These are phyloP conservation scores for Platanthera guangdongensis DNA, from an alignment of 106 monocot genomes.

Conservation along the genomic window DNA sequence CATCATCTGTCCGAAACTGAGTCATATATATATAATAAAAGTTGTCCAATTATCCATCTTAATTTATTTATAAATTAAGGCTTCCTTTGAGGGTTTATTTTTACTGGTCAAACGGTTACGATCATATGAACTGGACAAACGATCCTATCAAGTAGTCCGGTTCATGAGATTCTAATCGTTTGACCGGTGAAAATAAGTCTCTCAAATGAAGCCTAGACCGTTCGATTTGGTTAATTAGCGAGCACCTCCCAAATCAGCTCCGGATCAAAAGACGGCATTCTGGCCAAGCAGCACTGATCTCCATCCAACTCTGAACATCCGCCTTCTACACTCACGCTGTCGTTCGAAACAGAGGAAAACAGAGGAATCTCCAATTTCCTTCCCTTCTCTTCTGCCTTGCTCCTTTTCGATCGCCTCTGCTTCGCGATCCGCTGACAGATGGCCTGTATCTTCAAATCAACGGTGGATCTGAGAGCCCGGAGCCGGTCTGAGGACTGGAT, in stretches of 20 bases:
- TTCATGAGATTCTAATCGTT: too few relatives aligned
- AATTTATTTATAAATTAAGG: too few relatives aligned
- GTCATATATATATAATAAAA: too few relatives aligned
- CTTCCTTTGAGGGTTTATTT: too few relatives aligned
- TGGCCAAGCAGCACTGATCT: conserved; percentile 39
- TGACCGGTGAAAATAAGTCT: too few relatives aligned
- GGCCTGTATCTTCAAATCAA: conserved; percentile 83
- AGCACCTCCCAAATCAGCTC: conserved; percentile 83
- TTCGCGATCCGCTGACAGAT: conserved; percentile 30
- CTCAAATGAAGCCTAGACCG: too few relatives aligned
- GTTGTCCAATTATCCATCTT: too few relatives aligned
- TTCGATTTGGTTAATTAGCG: conserved; percentile 19
- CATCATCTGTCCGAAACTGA: too few relatives aligned
- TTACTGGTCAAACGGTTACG: too few relatives aligned
- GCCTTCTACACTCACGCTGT: background rate
- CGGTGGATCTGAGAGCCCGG: conserved; percentile 37
- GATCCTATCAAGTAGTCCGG: too few relatives aligned
- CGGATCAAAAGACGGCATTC: conserved; percentile 78
- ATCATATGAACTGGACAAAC: too few relatives aligned
- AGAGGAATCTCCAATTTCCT: background rate
- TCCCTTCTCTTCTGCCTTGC: background rate
- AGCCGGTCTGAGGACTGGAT: conserved; percentile 20
- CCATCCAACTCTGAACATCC: conserved; percentile 1
- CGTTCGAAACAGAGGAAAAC: background rate
- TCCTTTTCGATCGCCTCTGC: conserved; percentile 6